A percentile compares a stretch with the other conserved stretches of the same genome.
Evolutionary conservation across 2,329 filamentous ascomycete genomes (phyloP).

Genomic region (Colletotrichum orbiculare): DNA sequence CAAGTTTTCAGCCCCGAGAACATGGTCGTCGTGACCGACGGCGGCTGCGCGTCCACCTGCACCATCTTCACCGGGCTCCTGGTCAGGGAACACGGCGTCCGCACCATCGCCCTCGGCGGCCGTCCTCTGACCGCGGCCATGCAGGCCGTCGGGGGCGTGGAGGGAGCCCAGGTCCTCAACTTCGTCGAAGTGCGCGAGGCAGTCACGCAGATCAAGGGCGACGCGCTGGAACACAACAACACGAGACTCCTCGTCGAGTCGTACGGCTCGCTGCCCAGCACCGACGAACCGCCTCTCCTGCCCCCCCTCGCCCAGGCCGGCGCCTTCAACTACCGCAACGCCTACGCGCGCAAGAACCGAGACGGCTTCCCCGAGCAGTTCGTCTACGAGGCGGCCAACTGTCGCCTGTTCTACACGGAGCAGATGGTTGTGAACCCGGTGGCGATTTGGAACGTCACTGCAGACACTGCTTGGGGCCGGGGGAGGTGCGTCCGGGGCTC

Average conservation of each 20-base stretch:
- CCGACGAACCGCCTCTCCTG: constrained; percentile 27
- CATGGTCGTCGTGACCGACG: constrained; percentile 61
- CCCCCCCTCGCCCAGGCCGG: constrained; percentile 49
- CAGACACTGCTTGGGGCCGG: constrained; percentile 49
- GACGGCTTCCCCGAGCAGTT: constrained; percentile 64
- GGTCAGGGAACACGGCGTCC: constrained; percentile 61
- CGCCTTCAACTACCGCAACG: constrained; percentile 56
- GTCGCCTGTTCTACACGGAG: constrained; percentile 65
- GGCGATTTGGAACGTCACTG: constrained; percentile 59
- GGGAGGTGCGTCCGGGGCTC: constrained; percentile 44
- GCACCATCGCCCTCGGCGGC: constrained; percentile 68
- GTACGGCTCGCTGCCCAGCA: constrained; percentile 8
- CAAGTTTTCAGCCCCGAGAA: constrained; percentile 50
- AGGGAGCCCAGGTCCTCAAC: constrained; percentile 57
- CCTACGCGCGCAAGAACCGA: constrained; percentile 39
- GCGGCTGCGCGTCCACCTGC: constrained; percentile 70
- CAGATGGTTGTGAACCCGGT: constrained; percentile 59
- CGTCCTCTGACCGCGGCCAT: constrained; percentile 61
- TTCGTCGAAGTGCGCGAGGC: constrained; percentile 40
- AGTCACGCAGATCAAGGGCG: constrained; percentile 2
- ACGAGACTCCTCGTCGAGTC: background rate
- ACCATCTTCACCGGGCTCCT: constrained; percentile 67
- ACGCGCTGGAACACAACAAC: constrained; percentile 26
- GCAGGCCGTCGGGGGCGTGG: constrained; percentile 68
- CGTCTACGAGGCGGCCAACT: constrained; percentile 66